Base-by-base conservation (phyloP, 306 rosid genomes). In the Prunus kanzakura region DNA sequence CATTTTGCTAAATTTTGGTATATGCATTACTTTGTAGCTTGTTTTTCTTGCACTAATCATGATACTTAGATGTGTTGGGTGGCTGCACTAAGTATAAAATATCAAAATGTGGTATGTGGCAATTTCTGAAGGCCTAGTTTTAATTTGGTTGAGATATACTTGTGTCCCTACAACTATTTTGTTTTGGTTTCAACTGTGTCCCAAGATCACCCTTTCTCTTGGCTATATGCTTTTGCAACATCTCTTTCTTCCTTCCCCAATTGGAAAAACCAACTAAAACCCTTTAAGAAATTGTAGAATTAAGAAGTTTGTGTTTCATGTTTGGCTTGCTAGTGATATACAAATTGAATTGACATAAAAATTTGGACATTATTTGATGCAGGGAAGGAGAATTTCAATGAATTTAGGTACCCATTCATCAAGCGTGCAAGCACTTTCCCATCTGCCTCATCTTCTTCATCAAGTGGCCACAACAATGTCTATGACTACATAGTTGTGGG, bases 401-500 rank as follows among this genome's bases (percentile, higher is more conserved):
- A 78, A 69, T 76, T 65, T 11, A 62, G 47, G 2, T 92, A 89
- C 87, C 96, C 99, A 4, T 95, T 90, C 76, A 87, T 92, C 20
- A 89, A 55, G 76, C 79, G 58, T 11, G 99, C 99, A 56, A 92
- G 99, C 79, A 75, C 90, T 58, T 95, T 95, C 72, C 71, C 92
- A 43, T 78, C 91, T 32, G 64, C 27, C 51, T 82, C 93, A 46
- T 83, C 96, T 69, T 78, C 82, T 38, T 85, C 93, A 61, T 79
- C 89, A 4, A 81, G 81, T 52, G 50, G 82, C 15, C 71, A 43
- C 12, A 75, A 60, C 63, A 78, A 79, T 45, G 92, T 11, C 0
- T 95, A 83, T 71, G 97, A 95, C 67, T 95, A 95, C 82, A 95
- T 95, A 67, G 77, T 95, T 11, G 88, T 95, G 8, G 98, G 98